Base-by-base conservation (phyloP, 176 grass and related monocot species). In the Guadua angustifolia region DNA sequence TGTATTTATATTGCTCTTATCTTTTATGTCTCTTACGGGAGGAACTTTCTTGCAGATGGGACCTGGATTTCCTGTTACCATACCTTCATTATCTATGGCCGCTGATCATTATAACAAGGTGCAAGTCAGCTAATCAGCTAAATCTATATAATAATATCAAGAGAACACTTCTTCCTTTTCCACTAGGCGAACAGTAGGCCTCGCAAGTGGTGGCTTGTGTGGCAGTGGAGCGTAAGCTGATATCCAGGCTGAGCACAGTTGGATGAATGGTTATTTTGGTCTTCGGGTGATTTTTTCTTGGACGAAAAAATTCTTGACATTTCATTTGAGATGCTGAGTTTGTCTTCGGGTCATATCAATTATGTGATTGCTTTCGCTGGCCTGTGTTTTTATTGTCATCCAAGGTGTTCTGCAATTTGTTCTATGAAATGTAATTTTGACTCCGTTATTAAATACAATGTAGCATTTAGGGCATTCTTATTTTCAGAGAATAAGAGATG, bases 51-150 rank as follows among this genome's bases (percentile, higher is more conserved):
- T 84, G 79, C 93, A 98, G 96, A 98, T 98, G 96, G 93, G 96
- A 35, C 93, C 91, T 81, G 96, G 96, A 87, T 95, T 92, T 90
- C 81, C 87, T 80, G 87, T 98, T 40, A 93, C 91, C 58, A 92
- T 98, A 90, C 96, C 89, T 25, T 98, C 96, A 65, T 69, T 98
- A 71, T 95, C 93, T 9, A 61, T 53, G 0, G 93, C 96, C 7
- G 96, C 96, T 25, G 96, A 98, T 83, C 76, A 94, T 58, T 98
- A 92, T 85, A 93, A 78, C 82, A 95, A 90, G 75, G 57, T 87
- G 26, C 89, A 95, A 85, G 89, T 74, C 35, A 95, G 89, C 82
- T 88, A 85, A 87, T 74, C 35, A 95, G 89, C 82, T 88, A 85
- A 87, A 70, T 63, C 46, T 72, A 17, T 62, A 71, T 24, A 60